A percentile compares a stretch with the other conserved stretches of the same genome.
These are phyloP conservation scores for Poa annua DNA, from an alignment of 176 grass and related monocot species.

Conservation along the genomic window DNA sequence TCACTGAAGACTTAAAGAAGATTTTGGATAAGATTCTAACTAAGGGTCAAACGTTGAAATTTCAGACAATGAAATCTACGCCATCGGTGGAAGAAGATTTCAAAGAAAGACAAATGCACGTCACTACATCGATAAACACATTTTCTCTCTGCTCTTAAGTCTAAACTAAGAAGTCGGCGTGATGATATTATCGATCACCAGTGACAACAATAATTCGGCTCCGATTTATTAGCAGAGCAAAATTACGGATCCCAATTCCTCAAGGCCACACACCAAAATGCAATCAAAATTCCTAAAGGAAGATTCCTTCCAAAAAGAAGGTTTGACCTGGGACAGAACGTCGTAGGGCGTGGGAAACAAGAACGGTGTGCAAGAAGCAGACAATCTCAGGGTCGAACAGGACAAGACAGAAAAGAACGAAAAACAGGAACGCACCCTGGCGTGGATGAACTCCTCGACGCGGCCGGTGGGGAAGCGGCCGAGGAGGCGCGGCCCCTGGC, in stretches of 20 bases:
- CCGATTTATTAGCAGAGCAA: neutral
- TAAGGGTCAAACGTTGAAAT: slow-evolving; percentile 30
- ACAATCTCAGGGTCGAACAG: neutral
- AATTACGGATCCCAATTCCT: neutral
- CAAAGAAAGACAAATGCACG: slow-evolving; percentile 18
- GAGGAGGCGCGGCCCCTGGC: slow-evolving; percentile 69
- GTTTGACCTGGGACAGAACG: neutral
- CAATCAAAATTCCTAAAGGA: neutral
- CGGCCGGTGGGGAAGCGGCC: slow-evolving; percentile 68
- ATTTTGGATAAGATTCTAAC: slow-evolving; percentile 35
- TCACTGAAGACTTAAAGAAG: slow-evolving; percentile 24
- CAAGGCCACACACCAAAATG: neutral
- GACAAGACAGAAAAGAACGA: neutral
- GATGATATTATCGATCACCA: neutral
- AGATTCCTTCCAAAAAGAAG: neutral
- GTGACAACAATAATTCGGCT: neutral
- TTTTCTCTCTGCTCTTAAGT: neutral
- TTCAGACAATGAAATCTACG: neutral
- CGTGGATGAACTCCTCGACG: slow-evolving; percentile 84
- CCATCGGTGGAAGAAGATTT: slow-evolving; percentile 31
- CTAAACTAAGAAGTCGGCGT: neutral
- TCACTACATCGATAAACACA: neutral
- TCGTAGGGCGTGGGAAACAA: neutral
- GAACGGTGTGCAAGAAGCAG: slow-evolving; percentile 23
- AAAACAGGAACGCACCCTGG: slow-evolving; percentile 44